Evolutionary conservation across 1,284 basidiomycete genomes (phyloP).

Genomic region (Trichosporon asahii): DNA sequence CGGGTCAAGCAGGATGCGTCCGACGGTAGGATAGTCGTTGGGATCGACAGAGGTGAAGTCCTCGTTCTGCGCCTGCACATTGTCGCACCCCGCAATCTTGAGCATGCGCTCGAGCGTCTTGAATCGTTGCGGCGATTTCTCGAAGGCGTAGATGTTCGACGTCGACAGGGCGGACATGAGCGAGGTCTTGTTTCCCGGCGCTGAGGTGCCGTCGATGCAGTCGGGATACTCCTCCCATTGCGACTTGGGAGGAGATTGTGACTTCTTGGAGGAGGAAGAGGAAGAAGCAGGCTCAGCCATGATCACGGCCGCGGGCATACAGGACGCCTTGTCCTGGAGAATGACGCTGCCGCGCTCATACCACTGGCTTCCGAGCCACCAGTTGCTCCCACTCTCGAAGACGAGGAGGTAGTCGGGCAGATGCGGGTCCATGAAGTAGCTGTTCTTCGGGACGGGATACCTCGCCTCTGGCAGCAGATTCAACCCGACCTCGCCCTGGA

Average conservation of each 20-base stretch:
- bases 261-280: neutral
- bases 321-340: slow-evolving; percentile 95
- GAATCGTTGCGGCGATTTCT: slow-evolving; percentile 74
- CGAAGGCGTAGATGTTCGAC: slow-evolving; percentile 84
- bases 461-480: slow-evolving; percentile 29
- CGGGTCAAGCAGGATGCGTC: slow-evolving; percentile 86
- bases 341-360: slow-evolving; percentile 60
- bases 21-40: slow-evolving; percentile 61
- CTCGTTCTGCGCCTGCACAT: slow-evolving; percentile 64
- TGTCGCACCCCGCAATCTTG: slow-evolving; percentile 69
- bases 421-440: slow-evolving; percentile 70
- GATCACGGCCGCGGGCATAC: slow-evolving; percentile 86
- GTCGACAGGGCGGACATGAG: slow-evolving; percentile 85
- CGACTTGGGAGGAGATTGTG: neutral
- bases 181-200: slow-evolving; percentile 97
- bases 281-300: slow-evolving; percentile 25
- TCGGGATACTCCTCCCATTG: slow-evolving; percentile 48
- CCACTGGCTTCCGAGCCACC: slow-evolving; percentile 48
- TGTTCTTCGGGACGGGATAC: slow-evolving; percentile 41
- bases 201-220: slow-evolving; percentile 94
- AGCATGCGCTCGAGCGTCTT: slow-evolving; percentile 79
- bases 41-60: slow-evolving; percentile 80
- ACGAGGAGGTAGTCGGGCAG: slow-evolving; percentile 69
- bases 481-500: slow-evolving; percentile 29
- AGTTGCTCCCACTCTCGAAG: slow-evolving; percentile 63